These are phyloP conservation scores for Exophiala lecanii-corni DNA, from an alignment of 2,329 filamentous ascomycete species.

Conservation along the genomic window DNA sequence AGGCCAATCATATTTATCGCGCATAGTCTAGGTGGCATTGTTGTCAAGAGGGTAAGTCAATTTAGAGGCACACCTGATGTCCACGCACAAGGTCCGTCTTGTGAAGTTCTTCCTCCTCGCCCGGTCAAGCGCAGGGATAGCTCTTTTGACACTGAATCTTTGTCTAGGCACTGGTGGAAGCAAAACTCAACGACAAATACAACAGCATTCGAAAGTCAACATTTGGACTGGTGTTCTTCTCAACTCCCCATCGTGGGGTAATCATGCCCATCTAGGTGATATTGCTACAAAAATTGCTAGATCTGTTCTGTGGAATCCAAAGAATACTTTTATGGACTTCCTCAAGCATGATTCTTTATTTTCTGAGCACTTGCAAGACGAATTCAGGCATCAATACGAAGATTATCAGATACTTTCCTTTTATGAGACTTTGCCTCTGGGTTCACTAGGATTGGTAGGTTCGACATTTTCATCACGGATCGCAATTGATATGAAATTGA, in stretches of 20 bases:
- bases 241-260: conserved; percentile 28
- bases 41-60: conserved; percentile 28
- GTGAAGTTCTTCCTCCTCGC: too few species aligned
- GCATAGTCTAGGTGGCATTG: conserved; percentile 29
- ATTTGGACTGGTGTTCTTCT: conserved; percentile 27
- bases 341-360: conserved; percentile 23
- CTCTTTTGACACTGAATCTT: too few species aligned
- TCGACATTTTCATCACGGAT: background rate
- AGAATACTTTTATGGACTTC: conserved; percentile 25
- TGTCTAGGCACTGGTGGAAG: conserved; percentile 3
- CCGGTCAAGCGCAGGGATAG: too few species aligned
- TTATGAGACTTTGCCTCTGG: conserved; percentile 5
- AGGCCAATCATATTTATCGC: conserved; percentile 29
- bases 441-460: conserved; percentile 1
- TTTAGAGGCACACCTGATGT: too few species aligned
- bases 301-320: conserved; percentile 16
- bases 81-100: too few species aligned
- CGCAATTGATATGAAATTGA: background rate
- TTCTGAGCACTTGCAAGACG: conserved; percentile 9
- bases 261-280: conserved; percentile 18
- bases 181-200: conserved; percentile 17
- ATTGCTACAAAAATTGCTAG: conserved; percentile 23
- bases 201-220: conserved; percentile 21
- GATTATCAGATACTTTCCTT: conserved; percentile 8
- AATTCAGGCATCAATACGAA: conserved; percentile 5